phyloP scores from a whole-genome alignment of 169 alveolate species.

The Plasmodium coatneyi region DNA sequence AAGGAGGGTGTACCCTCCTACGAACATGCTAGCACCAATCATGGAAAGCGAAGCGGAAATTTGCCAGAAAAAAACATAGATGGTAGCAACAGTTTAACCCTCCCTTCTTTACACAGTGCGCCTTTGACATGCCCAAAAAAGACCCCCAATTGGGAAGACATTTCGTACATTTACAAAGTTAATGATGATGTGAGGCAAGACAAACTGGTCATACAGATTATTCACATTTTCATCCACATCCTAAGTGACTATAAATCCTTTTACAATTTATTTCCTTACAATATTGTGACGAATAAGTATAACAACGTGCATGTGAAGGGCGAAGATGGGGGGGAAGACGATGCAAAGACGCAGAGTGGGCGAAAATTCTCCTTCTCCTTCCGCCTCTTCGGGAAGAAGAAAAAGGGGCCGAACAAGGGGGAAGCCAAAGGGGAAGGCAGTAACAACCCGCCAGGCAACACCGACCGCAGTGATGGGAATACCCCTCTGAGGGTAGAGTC shows the following conservation, averaged over 20 bases:
- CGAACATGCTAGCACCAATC: not conserved
- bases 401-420: not conserved
- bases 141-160: not conserved
- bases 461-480: not conserved
- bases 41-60: not conserved
- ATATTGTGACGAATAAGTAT: slow-evolving; percentile 78
- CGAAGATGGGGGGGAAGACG: slow-evolving; percentile 28
- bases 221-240: slow-evolving; percentile 82
- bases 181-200: slow-evolving; percentile 92
- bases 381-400: slow-evolving; percentile 38
- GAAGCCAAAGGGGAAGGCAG: not conserved
- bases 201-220: slow-evolving; percentile 85
- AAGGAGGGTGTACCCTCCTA: not conserved
- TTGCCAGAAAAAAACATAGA: not conserved
- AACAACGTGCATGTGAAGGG: slow-evolving; percentile 50
- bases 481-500: not conserved
- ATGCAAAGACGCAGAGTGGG: slow-evolving; percentile 74
- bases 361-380: slow-evolving; percentile 70
- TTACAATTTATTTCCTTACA: slow-evolving; percentile 82
- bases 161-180: slow-evolving; percentile 86
- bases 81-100: not conserved
- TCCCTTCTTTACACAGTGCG: not conserved
- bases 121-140: not conserved
- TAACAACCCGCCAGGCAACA: not conserved
- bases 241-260: slow-evolving; percentile 82